Base-by-base conservation (phyloP, 306 rosid species). In the Delonix regia region DNA sequence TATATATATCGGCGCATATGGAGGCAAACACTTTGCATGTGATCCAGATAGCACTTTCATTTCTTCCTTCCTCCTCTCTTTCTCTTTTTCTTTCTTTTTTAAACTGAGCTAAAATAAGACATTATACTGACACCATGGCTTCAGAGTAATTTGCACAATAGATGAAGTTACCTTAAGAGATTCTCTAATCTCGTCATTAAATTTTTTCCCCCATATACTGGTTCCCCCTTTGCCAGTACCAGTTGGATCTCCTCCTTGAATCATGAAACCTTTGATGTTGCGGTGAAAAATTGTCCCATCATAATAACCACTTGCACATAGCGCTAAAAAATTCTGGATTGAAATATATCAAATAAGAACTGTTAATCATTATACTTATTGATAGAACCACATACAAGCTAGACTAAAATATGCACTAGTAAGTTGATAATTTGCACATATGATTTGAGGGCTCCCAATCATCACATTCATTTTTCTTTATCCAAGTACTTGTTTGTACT, bases 231-330 rank as follows among this genome's bases (percentile, higher is more conserved):
- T 95, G 81, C 97, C 99, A 0, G 99, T 95, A 53, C 99, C 99
- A 47, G 98, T 88, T 57, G 98, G 98, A 59, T 95, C 99, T 64
- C 99, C 99, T 38, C 99, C 99, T 93, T 95, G 99, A 73, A 95
- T 95, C 98, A 95, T 95, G 63, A 95, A 95, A 21, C 98, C 99
- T 77, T 95, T 95, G 45, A 95, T 93, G 73, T 93, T 95, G 80
- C 99, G 94, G 77, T 95, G 97, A 81, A 95, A 95, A 84, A 95
- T 78, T 63, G 99, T 95, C 76, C 98, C 96, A 84, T 95, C 99
- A 84, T 89, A 95, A 60, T 88, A 92, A 41, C 99, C 96, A 77
- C 97, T 95, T 4, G 80, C 96, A 85, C 96, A 89, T 10, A 89
- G 79, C 2, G 97, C 96, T 82, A 92, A 86, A 76, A 93, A 93